A percentile compares a stretch with the other conserved stretches of the same genome.
Conservation (phyloP, 2,329 filamentous ascomycete genomes). For the Colletotrichum sp. region DNA sequence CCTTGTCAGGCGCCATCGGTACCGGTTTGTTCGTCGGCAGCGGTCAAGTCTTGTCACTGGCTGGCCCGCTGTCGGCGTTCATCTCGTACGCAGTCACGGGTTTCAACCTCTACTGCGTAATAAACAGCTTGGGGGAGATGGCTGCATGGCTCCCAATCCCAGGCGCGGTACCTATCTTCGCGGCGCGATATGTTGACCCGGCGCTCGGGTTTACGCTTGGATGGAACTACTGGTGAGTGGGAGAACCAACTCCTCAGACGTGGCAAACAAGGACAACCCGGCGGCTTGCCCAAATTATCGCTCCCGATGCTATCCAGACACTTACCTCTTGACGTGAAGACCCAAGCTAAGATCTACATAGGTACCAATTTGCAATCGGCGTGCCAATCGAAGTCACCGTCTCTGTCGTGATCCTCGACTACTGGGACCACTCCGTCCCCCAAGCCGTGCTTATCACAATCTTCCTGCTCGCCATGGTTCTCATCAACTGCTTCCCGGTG, state of each 20-base stretch:
- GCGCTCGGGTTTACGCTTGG: slow-evolving; percentile 53
- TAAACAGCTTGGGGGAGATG: slow-evolving; percentile 60
- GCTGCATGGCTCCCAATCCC: slow-evolving; percentile 66
- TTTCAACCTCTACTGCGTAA: slow-evolving; percentile 53
- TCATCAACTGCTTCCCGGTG: slow-evolving; percentile 42
- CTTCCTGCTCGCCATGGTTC: slow-evolving; percentile 40
- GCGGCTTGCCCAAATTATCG: too few relatives aligned
- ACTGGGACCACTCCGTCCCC: slow-evolving; percentile 38
- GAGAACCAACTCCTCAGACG: background rate
- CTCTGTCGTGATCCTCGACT: slow-evolving; percentile 51
- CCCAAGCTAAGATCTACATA: background rate
- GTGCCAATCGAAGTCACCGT: slow-evolving; percentile 53
- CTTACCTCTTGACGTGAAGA: background rate
- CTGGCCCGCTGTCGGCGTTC: slow-evolving; percentile 45
- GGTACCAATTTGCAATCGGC: slow-evolving; percentile 51
- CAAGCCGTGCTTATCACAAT: slow-evolving; percentile 38
- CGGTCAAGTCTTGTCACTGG: slow-evolving; percentile 46
- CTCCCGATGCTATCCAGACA: background rate
- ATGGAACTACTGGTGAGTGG: slow-evolving; percentile 51
- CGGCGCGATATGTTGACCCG: slow-evolving; percentile 51
- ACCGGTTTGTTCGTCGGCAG: slow-evolving; percentile 50
- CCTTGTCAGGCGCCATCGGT: slow-evolving; percentile 45
- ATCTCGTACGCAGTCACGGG: slow-evolving; percentile 48
- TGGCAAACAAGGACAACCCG: background rate
- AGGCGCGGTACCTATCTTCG: slow-evolving; percentile 56